Percentiles rank a stretch among this genome's conserved stretches.
phyloP scores from a whole-genome alignment of 2,329 filamentous ascomycete genomes.

The Cyphellophora attinorum region DNA sequence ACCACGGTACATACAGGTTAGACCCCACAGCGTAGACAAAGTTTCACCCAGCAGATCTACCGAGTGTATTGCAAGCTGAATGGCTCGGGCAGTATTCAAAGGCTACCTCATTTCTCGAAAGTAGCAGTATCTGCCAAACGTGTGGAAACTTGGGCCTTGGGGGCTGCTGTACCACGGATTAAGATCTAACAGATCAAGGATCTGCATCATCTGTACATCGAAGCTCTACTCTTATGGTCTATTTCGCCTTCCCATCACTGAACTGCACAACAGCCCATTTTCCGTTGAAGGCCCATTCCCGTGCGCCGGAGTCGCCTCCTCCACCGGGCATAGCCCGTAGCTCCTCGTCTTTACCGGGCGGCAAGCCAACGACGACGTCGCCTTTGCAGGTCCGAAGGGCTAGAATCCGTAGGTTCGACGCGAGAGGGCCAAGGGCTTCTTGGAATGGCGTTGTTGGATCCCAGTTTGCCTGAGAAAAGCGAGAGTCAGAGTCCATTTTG shows the following conservation, averaged over 20 bases:
- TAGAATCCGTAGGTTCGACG: slow-evolving; percentile 73
- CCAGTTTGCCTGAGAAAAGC: slow-evolving; percentile 69
- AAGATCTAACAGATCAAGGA: too few species aligned
- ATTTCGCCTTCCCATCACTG: slow-evolving; percentile 52
- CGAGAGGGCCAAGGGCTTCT: slow-evolving; percentile 73
- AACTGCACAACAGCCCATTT: slow-evolving; percentile 96
- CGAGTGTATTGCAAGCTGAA: too few species aligned
- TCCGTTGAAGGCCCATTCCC: slow-evolving; percentile 90
- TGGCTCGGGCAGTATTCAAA: too few species aligned
- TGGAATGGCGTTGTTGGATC: slow-evolving; percentile 77
- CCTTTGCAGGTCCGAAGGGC: slow-evolving; percentile 93
- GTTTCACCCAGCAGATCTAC: too few species aligned
- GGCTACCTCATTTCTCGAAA: too few species aligned
- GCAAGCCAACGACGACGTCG: slow-evolving; percentile 86
- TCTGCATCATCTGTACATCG: too few species aligned
- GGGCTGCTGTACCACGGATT: too few species aligned
- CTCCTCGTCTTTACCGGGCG: slow-evolving; percentile 71
- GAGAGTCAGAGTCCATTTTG: too few species aligned
- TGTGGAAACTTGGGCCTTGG: too few species aligned
- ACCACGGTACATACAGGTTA: too few species aligned
- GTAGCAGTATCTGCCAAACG: too few species aligned
- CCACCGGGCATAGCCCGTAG: slow-evolving; percentile 59
- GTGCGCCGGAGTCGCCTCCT: slow-evolving; percentile 57
- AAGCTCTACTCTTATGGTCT: neutral
- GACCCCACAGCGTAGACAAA: too few species aligned